A percentile compares a stretch with the other conserved stretches of the same genome.
These are phyloP conservation scores for Cornus kousa DNA, from an alignment of 148 eudicot species.

Conservation along the genomic window DNA sequence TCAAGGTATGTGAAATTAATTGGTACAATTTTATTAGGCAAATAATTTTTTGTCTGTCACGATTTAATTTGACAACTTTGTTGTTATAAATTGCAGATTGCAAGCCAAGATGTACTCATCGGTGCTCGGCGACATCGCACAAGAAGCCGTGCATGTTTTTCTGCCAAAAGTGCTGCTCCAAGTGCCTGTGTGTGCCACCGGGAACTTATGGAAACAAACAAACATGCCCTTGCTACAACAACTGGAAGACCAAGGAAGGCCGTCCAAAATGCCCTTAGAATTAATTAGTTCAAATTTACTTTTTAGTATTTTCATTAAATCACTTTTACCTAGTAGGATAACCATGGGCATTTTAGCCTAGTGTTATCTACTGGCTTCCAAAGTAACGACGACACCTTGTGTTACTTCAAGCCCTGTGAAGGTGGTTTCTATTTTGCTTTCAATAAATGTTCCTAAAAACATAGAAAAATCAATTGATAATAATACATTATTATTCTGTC, in stretches of 20 bases:
- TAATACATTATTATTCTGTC: too few species aligned
- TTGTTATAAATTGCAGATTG: constrained; percentile 7
- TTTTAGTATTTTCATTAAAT: neutral
- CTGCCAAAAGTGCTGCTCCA: constrained; percentile 26
- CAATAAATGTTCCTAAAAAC: too few species aligned
- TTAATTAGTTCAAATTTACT: too few species aligned
- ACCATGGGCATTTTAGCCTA: neutral
- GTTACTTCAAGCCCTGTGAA: neutral
- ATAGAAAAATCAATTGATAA: too few species aligned
- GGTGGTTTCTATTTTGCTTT: too few species aligned
- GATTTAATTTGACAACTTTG: too few species aligned
- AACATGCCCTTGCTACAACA: constrained; percentile 28
- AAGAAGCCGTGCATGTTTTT: constrained; percentile 34
- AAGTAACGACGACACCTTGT: too few species aligned
- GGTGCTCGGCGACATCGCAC: constrained; percentile 33
- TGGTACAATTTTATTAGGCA: too few species aligned
- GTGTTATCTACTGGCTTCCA: neutral
- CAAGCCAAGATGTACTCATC: constrained; percentile 21
- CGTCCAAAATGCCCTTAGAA: constrained; percentile 27
- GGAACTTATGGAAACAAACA: constrained; percentile 29
- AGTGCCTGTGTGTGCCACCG: constrained; percentile 24
- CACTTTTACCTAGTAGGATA: neutral
- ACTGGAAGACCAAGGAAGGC: constrained; percentile 26
- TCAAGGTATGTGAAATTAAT: neutral
- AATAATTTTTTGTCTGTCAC: too few species aligned